A percentile compares a stretch with the other conserved stretches of the same genome.
Evolutionary conservation across 768 basidiomycete genomes (phyloP).

Genomic region (Scleroderma bovista): DNA sequence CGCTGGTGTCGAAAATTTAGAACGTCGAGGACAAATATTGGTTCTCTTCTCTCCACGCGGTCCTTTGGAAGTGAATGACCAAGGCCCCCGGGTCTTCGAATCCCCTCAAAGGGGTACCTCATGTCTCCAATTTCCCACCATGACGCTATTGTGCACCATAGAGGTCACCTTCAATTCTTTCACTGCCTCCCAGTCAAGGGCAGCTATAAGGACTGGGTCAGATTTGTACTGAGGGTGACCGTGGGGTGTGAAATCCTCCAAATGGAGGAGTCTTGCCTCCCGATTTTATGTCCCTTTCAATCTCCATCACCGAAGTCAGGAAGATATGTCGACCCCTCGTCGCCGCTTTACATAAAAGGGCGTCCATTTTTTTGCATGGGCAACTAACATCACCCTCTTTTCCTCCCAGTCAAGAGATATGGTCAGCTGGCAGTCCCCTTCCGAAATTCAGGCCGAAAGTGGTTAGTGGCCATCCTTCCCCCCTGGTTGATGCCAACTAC

Average conservation of each 20-base stretch:
- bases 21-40: too few relatives aligned
- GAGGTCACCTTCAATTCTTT: too few relatives aligned
- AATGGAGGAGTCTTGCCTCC: not conserved
- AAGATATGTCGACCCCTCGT: not conserved
- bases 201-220: not conserved
- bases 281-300: constrained; percentile 8
- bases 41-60: too few relatives aligned
- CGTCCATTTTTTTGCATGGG: not conserved
- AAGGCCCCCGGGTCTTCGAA: too few relatives aligned
- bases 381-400: not conserved
- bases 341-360: not conserved
- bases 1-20: too few relatives aligned
- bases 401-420: constrained; percentile 26
- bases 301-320: constrained; percentile 14
- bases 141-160: too few relatives aligned
- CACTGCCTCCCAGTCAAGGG: not conserved
- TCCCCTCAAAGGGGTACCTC: too few relatives aligned
- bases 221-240: not conserved
- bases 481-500: constrained; percentile 6
- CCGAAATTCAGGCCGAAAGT: constrained; percentile 42
- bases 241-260: not conserved
- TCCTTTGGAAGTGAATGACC: too few relatives aligned
- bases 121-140: too few relatives aligned
- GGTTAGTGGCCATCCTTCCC: constrained; percentile 28
- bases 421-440: constrained; percentile 53